Conservation (phyloP, 352 stramenopile species). For the Phytophthora pistaciae region DNA sequence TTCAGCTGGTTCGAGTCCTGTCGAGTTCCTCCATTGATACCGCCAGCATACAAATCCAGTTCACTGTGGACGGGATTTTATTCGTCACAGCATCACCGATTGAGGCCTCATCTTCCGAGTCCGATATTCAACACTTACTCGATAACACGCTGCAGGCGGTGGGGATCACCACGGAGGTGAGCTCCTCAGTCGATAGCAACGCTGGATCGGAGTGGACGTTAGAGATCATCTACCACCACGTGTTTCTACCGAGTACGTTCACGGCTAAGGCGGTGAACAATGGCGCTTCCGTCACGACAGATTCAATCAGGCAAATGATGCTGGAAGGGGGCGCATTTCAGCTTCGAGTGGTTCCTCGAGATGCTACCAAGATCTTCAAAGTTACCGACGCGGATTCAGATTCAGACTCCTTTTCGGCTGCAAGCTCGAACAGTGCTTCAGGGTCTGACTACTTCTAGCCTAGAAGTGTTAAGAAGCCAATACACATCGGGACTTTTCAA, state of each 20-base stretch:
- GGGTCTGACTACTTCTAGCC: neutral
- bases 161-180: no score
- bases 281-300: neutral
- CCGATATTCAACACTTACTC: no score
- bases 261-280: neutral
- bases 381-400: neutral
- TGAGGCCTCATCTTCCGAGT: no score
- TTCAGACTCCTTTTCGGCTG: neutral
- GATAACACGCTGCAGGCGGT: no score
- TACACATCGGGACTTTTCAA: neutral
- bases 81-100: no score
- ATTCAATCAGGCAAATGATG: slow-evolving; percentile 17
- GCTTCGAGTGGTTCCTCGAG: slow-evolving; percentile 9
- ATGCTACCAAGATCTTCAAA: slow-evolving; percentile 9
- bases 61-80: no score
- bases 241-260: slow-evolving; percentile 17
- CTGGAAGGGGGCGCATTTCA: slow-evolving; percentile 18
- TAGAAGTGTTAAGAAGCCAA: neutral
- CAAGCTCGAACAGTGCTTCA: neutral
- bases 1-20: no score
- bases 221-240: slow-evolving; percentile 11
- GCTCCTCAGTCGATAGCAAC: no score
- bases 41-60: no score
- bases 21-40: no score
- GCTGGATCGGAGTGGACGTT: no score